phyloP scores from a whole-genome alignment of 768 basidiomycete genomes.

The Kwoniella heveanensis region DNA sequence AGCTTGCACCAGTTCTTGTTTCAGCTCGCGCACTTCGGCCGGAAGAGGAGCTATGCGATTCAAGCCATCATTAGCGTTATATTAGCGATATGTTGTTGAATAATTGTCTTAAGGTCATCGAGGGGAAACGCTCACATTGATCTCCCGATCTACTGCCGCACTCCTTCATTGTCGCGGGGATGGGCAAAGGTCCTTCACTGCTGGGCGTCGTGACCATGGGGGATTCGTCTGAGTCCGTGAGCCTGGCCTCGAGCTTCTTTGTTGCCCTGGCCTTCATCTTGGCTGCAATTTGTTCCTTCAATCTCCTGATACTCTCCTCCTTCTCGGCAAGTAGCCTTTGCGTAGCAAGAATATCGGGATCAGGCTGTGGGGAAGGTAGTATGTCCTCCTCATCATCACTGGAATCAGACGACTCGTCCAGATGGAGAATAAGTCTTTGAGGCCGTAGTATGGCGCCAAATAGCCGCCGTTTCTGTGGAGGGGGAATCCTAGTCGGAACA shows the following conservation, averaged over 20 bases:
- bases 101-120: not conserved
- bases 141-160: not conserved
- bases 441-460: conserved; percentile 35
- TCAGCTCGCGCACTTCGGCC: conserved; percentile 18
- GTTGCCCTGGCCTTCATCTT: conserved; percentile 30
- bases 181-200: not conserved
- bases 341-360: conserved; percentile 17
- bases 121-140: conserved; percentile 2
- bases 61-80: not conserved
- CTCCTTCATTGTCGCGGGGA: not conserved
- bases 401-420: conserved; percentile 36
- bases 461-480: conserved; percentile 19
- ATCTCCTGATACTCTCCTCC: conserved; percentile 37
- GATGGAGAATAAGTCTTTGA: conserved; percentile 31
- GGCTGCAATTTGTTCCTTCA: conserved; percentile 42
- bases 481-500: conserved; percentile 18
- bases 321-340: conserved; percentile 39
- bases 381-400: conserved; percentile 21
- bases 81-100: too few species aligned
- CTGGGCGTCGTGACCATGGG: not conserved
- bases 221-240: not conserved
- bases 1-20: conserved; percentile 16
- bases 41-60: conserved; percentile 13
- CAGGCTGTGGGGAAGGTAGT: conserved; percentile 3
- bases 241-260: not conserved